Evolutionary conservation across 73 alveolate genomes (phyloP).

Genomic region (Loxodes magnus): DNA sequence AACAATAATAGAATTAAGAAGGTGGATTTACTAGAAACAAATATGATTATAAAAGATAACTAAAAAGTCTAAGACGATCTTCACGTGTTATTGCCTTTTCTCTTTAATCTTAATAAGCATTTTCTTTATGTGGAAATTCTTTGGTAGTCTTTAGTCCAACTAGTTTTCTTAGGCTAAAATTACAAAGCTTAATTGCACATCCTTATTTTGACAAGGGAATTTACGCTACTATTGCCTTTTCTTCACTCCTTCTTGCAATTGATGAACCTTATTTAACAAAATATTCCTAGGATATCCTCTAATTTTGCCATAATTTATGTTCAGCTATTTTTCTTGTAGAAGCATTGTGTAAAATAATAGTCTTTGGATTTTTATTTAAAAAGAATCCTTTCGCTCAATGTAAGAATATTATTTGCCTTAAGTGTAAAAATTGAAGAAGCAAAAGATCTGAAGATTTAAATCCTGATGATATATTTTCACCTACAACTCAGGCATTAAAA

Average conservation of each 20-base stretch:
- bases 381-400: constrained; percentile 27
- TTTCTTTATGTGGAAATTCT: constrained; percentile 21
- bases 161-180: constrained; percentile 2
- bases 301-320: constrained; percentile 1
- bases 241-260: constrained; percentile 23
- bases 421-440: too few relatives aligned
- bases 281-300: not conserved
- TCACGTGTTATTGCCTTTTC: too few relatives aligned
- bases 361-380: constrained; percentile 28
- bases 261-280: constrained; percentile 30
- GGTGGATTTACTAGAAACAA: too few relatives aligned
- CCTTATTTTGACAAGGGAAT: constrained; percentile 38
- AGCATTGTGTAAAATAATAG: constrained; percentile 23
- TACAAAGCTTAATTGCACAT: constrained; percentile 15
- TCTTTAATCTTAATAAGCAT: too few relatives aligned
- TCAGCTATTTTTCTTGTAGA: constrained; percentile 16
- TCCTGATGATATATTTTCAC: too few relatives aligned
- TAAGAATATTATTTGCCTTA: too few relatives aligned
- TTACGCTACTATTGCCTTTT: constrained; percentile 27
- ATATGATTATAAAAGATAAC: too few relatives aligned
- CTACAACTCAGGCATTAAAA: too few relatives aligned
- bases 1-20: too few relatives aligned
- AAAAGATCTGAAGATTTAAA: too few relatives aligned
- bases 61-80: too few relatives aligned
- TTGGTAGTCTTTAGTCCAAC: constrained; percentile 17